Percentiles rank a stretch among this genome's conserved stretches.
Evolutionary conservation across 805 yeast genomes (phyloP).

Genomic region (Yarrowia keelungensis): DNA sequence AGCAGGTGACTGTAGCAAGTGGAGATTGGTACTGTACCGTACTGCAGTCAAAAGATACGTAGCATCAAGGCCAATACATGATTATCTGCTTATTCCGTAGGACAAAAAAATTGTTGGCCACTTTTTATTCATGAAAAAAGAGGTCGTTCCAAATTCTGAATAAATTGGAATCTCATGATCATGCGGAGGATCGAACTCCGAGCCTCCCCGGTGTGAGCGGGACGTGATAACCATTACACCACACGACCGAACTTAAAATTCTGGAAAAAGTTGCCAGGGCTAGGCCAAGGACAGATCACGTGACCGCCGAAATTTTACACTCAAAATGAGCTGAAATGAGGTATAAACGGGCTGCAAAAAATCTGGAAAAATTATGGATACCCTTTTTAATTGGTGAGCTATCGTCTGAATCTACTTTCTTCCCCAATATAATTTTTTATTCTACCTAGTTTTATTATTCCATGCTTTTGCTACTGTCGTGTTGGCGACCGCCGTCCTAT

Average conservation of each 20-base stretch:
- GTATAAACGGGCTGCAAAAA: not conserved
- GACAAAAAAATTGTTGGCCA: not conserved
- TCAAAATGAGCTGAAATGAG: not conserved
- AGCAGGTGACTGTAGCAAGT: not conserved
- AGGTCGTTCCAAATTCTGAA: no score
- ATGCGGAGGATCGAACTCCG: conserved; percentile 38
- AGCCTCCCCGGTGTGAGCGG: conserved; percentile 40
- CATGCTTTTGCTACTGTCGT: conserved; percentile 13
- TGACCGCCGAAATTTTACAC: not conserved
- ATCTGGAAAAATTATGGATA: not conserved
- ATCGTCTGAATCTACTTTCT: no score
- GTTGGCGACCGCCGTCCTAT: no score
- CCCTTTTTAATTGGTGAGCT: no score
- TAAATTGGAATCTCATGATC: conserved; percentile 1
- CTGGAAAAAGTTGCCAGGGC: not conserved
- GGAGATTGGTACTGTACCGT: no score
- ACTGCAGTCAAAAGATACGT: no score
- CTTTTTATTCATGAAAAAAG: no score
- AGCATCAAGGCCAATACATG: no score
- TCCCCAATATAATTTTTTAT: not conserved
- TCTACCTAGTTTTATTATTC: not conserved
- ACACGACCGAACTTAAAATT: conserved; percentile 22
- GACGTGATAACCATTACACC: conserved; percentile 39
- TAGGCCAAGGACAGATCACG: conserved; percentile 8
- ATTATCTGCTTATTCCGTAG: not conserved